Base-by-base conservation (phyloP, 106 monocot genomes). In the Xerophyta viscosa region DNA sequence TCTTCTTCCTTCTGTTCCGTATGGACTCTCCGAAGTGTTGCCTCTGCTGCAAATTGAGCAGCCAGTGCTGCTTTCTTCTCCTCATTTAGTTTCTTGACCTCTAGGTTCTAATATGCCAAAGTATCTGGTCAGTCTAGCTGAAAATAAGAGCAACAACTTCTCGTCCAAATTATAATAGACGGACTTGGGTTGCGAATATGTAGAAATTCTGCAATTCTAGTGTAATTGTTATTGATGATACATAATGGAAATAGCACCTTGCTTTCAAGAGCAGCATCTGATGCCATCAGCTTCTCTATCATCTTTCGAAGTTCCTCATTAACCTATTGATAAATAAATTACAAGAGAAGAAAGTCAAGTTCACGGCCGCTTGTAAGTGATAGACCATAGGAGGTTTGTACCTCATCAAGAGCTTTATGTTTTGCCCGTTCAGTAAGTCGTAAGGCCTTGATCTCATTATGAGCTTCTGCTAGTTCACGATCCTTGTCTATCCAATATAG, bases 1-100 rank as follows among this genome's bases (percentile, higher is more conserved):
- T 98, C 96, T 69, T 98, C 96, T 69, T 98, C 96, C 76, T 86
- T 98, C 54, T 98, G 96, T 57, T 81, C 89, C 18, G 96, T 76
- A 79, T 98, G 96, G 54, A 98, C 96, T 61, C 96, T 75, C 58
- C 96, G 69, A 66, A 96, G 85, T 25, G 96, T 89, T 31, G 96
- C 96, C 77, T 98, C 96, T 56, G 96, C 96, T 21, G 96, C 89
- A 77, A 85, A 98, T 46, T 98, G 96, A 27, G 96, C 96, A 66
- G 86, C 85, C 96, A 90, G 73, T 31, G 96, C 65, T 51, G 88
- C 78, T 69, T 79, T 85, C 68, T 98, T 98, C 62, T 98, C 96
- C 71, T 98, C 89, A 73, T 85, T 85, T 42, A 89, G 77, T 57
- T 69, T 98, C 71, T 98, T 98, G 33, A 89, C 74, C 66, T 98